A percentile compares a stretch with the other conserved stretches of the same genome.
These are phyloP conservation scores for Microcos paniculata DNA, from an alignment of 345 rosid genomes.

Conservation along the genomic window DNA sequence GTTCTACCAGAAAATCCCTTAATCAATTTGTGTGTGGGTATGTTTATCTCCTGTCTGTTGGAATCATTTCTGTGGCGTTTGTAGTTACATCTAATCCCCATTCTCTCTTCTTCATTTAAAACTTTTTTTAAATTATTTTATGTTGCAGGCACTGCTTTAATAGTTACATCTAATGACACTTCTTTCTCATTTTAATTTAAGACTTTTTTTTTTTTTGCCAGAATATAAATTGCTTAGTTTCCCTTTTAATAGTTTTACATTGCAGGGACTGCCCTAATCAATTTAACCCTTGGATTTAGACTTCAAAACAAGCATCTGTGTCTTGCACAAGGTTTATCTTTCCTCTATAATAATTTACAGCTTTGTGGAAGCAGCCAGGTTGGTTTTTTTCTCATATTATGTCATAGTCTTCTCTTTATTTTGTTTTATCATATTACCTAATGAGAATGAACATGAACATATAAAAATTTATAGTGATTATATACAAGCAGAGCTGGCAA, in stretches of 20 bases:
- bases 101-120: not conserved
- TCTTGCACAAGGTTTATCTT: slow-evolving; percentile 80
- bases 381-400: slow-evolving; percentile 6
- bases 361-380: slow-evolving; percentile 65
- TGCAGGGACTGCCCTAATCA: slow-evolving; percentile 80
- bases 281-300: slow-evolving; percentile 89
- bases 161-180: too few relatives aligned
- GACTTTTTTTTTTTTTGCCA: not conserved
- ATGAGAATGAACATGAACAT: too few relatives aligned
- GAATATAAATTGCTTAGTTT: not conserved
- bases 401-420: not conserved
- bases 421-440: too few relatives aligned
- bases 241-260: not conserved
- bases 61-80: not conserved
- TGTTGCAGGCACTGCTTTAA: too few relatives aligned
- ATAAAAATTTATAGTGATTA: too few relatives aligned
- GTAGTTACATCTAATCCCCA: not conserved
- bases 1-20: slow-evolving; percentile 73
- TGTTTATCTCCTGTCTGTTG: slow-evolving; percentile 14
- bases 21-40: slow-evolving; percentile 86
- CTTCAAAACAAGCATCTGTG: slow-evolving; percentile 89
- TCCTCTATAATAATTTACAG: slow-evolving; percentile 68
- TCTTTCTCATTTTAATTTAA: too few relatives aligned
- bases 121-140: not conserved
- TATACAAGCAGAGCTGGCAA: too few relatives aligned